phyloP scores from a whole-genome alignment of 2,329 filamentous ascomycete genomes.

The Tolypocladium tundrense region DNA sequence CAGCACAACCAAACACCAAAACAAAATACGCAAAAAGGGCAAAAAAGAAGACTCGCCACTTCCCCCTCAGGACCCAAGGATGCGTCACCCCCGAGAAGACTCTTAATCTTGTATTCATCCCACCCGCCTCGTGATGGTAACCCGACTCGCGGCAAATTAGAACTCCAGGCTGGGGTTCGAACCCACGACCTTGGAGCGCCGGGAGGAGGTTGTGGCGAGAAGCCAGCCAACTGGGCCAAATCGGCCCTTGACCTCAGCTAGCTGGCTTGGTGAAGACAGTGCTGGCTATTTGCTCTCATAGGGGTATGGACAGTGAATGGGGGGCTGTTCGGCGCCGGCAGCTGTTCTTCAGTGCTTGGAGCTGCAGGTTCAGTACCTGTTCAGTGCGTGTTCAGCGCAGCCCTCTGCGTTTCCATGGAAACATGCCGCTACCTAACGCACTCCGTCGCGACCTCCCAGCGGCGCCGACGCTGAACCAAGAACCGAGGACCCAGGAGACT shows the following conservation, averaged over 20 bases:
- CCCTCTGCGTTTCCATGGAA: neutral
- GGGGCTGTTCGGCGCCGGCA: neutral
- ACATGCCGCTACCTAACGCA: neutral
- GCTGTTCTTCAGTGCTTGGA: neutral
- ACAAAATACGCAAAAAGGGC: neutral
- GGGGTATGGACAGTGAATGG: neutral
- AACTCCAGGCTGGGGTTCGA: neutral
- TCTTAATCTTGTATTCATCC: neutral
- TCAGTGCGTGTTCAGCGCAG: neutral
- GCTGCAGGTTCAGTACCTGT: neutral
- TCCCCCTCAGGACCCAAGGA: neutral
- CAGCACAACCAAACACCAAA: neutral
- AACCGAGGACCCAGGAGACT: neutral
- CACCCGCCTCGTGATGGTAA: neutral
- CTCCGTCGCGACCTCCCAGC: neutral
- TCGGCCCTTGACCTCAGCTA: neutral
- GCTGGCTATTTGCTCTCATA: neutral
- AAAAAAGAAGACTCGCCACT: neutral
- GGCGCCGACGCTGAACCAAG: neutral
- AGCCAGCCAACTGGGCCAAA: neutral
- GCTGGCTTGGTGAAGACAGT: neutral
- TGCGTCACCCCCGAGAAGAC: neutral
- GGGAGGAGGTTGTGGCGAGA: neutral
- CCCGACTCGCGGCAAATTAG: neutral
- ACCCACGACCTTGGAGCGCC: neutral